These are phyloP conservation scores for Populus alba DNA, from an alignment of 345 rosid genomes.

Conservation along the genomic window DNA sequence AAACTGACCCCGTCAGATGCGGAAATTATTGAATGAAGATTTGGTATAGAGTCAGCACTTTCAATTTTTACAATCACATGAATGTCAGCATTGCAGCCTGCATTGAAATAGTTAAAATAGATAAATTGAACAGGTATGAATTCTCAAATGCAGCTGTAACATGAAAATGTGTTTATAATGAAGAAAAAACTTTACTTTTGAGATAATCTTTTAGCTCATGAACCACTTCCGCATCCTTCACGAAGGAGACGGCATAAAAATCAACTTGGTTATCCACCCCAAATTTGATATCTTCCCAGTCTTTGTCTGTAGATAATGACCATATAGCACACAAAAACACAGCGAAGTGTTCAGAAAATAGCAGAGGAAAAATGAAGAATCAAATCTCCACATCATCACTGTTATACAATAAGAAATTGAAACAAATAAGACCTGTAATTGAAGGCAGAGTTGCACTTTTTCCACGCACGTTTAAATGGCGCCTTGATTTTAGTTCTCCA, in stretches of 20 bases:
- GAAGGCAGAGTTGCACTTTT: constrained; percentile 96
- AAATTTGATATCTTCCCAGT: constrained; percentile 98
- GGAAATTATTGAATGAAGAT: constrained; percentile 79
- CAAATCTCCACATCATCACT: constrained; percentile 12
- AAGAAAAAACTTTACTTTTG: constrained; percentile 40
- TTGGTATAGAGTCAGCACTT: constrained; percentile 92
- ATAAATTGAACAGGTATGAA: background rate
- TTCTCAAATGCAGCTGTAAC: background rate
- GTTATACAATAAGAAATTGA: constrained; percentile 8
- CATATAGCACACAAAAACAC: background rate
- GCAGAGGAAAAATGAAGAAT: background rate
- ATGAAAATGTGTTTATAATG: background rate
- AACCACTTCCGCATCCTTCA: constrained; percentile 92
- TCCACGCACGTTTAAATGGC: constrained; percentile 95
- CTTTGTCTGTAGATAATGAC: constrained; percentile 61
- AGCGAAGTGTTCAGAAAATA: background rate
- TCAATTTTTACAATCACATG: constrained; percentile 83
- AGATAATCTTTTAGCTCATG: constrained; percentile 84
- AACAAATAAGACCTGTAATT: constrained; percentile 63
- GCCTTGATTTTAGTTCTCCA: constrained; percentile 94
- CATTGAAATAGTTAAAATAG: constrained; percentile 22
- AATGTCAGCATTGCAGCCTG: constrained; percentile 82
- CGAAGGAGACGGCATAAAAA: constrained; percentile 95
- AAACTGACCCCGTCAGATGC: constrained; percentile 95
- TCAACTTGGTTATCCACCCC: constrained; percentile 97